A percentile compares a stretch with the other conserved stretches of the same genome.
phyloP scores from a whole-genome alignment of 2,329 filamentous ascomycete genomes.

The Exophiala phaeomuriformis region DNA sequence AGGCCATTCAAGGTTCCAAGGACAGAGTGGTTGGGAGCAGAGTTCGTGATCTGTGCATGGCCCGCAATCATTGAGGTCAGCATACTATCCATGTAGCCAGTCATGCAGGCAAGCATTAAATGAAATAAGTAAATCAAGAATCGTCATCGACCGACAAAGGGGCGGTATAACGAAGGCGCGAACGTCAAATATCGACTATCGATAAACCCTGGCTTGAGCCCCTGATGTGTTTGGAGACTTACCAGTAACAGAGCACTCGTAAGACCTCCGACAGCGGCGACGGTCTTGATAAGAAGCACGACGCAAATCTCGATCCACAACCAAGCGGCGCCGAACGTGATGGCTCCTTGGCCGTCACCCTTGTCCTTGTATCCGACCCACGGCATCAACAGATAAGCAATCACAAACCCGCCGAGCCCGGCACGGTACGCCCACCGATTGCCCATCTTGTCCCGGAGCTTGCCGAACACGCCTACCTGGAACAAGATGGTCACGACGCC shows the following conservation, averaged over 20 bases:
- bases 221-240: conserved; percentile 32
- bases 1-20: conserved; percentile 88
- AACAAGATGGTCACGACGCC: conserved; percentile 82
- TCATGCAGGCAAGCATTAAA: too few relatives aligned
- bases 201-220: too few relatives aligned
- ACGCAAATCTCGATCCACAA: conserved; percentile 74
- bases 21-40: conserved; percentile 73
- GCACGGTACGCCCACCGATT: conserved; percentile 78
- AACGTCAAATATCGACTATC: too few relatives aligned
- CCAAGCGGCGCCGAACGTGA: conserved; percentile 59
- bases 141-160: too few relatives aligned
- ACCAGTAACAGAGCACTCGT: conserved; percentile 84
- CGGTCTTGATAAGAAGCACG: conserved; percentile 78
- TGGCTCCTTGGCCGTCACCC: conserved; percentile 42
- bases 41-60: conserved; percentile 72
- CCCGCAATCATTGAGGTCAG: background rate
- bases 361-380: conserved; percentile 70
- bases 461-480: conserved; percentile 77
- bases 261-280: conserved; percentile 80
- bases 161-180: too few relatives aligned
- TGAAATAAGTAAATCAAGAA: too few relatives aligned
- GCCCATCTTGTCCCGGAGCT: conserved; percentile 67
- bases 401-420: conserved; percentile 68
- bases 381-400: conserved; percentile 81
- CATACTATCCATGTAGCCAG: too few relatives aligned